Evolutionary conservation across 2,329 filamentous ascomycete species (phyloP).

Genomic region (Penicillium sp.): DNA sequence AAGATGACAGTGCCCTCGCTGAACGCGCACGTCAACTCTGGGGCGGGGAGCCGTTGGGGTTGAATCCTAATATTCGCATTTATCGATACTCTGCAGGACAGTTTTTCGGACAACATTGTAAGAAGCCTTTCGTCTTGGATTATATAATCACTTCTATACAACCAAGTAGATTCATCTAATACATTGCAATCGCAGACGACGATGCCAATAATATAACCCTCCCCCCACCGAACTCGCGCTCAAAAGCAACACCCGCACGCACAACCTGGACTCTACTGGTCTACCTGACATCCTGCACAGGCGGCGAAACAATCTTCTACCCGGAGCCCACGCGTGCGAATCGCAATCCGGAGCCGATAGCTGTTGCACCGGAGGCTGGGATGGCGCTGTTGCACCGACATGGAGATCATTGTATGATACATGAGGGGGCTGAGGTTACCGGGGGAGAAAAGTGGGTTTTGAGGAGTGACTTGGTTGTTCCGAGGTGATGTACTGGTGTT

Average conservation of each 20-base stretch:
- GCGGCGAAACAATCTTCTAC: constrained; percentile 92
- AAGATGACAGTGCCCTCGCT: constrained; percentile 7
- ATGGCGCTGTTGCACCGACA: constrained; percentile 85
- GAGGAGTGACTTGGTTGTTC: constrained; percentile 68
- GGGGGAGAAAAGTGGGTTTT: constrained; percentile 90
- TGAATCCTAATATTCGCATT: constrained; percentile 85
- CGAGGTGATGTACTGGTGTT: constrained; percentile 26
- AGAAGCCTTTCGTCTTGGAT: constrained; percentile 29
- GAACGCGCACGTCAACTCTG: constrained; percentile 50
- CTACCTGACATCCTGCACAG: constrained; percentile 80
- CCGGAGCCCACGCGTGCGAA: constrained; percentile 57
- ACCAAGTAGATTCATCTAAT: neutral
- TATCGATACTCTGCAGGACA: constrained; percentile 85
- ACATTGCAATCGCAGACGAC: constrained; percentile 62
- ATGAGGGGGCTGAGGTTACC: constrained; percentile 78
- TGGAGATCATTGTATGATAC: constrained; percentile 83
- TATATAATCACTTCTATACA: neutral
- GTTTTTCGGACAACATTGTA: constrained; percentile 92
- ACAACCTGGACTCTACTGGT: constrained; percentile 92
- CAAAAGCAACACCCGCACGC: constrained; percentile 51
- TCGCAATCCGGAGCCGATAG: constrained; percentile 61
- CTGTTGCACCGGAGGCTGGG: constrained; percentile 75
- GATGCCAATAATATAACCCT: constrained; percentile 75
- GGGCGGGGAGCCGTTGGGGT: constrained; percentile 78
- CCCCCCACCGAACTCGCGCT: constrained; percentile 40